Conservation (phyloP, 2,329 filamentous ascomycete species). For the Leptosphaerulina australis region DNA sequence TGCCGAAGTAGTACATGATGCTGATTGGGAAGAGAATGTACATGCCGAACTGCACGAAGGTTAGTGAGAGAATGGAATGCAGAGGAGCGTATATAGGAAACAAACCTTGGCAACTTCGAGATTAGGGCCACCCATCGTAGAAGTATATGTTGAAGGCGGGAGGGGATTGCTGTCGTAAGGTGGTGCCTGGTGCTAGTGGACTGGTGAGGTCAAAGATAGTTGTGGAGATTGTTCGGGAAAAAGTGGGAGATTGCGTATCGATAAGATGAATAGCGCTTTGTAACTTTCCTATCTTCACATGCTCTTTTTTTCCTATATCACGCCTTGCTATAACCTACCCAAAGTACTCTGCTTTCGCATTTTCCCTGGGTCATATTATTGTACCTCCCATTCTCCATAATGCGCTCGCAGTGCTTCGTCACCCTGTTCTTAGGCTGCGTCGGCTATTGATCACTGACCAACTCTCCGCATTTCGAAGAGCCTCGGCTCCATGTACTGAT, state of each 20-base stretch:
- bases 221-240: slow-evolving; percentile 33
- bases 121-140: slow-evolving; percentile 77
- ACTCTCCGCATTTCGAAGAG: slow-evolving; percentile 12
- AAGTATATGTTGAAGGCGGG: too few species aligned
- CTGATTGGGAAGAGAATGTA: slow-evolving; percentile 99
- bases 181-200: slow-evolving; percentile 1
- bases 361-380: not conserved
- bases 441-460: slow-evolving; percentile 5
- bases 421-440: not conserved
- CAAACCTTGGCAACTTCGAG: slow-evolving; percentile 91
- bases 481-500: slow-evolving; percentile 16
- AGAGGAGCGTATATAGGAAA: slow-evolving; percentile 9
- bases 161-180: too few species aligned
- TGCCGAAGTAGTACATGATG: slow-evolving; percentile 99
- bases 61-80: slow-evolving; percentile 2
- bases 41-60: slow-evolving; percentile 79
- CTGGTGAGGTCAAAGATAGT: slow-evolving; percentile 21
- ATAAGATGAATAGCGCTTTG: slow-evolving; percentile 8
- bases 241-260: slow-evolving; percentile 19
- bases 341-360: not conserved
- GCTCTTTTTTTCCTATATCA: not conserved
- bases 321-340: too few species aligned
- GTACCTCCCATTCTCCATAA: not conserved
- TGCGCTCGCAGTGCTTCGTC: not conserved
- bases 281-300: slow-evolving; percentile 4